Evolutionary conservation across 2,329 filamentous ascomycete genomes (phyloP).

Genomic region (Leptographium galeiforme): DNA sequence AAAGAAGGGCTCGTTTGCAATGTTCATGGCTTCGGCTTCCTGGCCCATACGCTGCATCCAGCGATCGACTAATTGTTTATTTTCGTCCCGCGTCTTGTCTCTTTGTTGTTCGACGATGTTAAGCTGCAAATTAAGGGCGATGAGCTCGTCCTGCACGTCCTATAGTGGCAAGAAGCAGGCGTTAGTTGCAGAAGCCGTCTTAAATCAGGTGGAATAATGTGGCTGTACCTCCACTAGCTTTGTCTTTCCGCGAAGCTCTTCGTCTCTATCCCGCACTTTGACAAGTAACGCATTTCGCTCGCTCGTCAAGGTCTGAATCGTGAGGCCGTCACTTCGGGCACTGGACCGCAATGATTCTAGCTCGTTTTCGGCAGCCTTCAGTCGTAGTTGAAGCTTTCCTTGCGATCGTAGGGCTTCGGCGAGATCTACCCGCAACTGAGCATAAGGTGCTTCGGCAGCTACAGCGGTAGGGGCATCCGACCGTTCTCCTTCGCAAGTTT

Average conservation of each 20-base stretch:
- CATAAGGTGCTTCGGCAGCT: slow-evolving; percentile 20
- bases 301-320: slow-evolving; percentile 46
- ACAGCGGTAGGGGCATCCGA: background rate
- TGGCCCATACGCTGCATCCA: slow-evolving; percentile 83
- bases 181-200: background rate
- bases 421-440: slow-evolving; percentile 54
- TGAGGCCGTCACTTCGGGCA: slow-evolving; percentile 43
- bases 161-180: background rate
- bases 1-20: slow-evolving; percentile 35
- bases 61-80: slow-evolving; percentile 74
- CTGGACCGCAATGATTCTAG: slow-evolving; percentile 44
- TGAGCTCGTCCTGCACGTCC: slow-evolving; percentile 86
- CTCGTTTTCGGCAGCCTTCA: slow-evolving; percentile 50
- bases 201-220: no score
- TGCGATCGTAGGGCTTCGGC: slow-evolving; percentile 65
- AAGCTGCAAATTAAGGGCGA: slow-evolving; percentile 74
- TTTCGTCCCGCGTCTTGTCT: slow-evolving; percentile 64
- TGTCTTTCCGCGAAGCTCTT: slow-evolving; percentile 73
- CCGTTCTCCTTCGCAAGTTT: background rate
- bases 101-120: slow-evolving; percentile 70
- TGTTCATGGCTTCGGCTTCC: slow-evolving; percentile 82
- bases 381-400: slow-evolving; percentile 49
- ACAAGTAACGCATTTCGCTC: slow-evolving; percentile 49
- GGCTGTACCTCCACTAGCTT: slow-evolving; percentile 59
- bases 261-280: slow-evolving; percentile 65